These are phyloP conservation scores for Teratosphaeria pseudoeucalypti DNA, from an alignment of 2,329 filamentous ascomycete genomes.

Conservation along the genomic window DNA sequence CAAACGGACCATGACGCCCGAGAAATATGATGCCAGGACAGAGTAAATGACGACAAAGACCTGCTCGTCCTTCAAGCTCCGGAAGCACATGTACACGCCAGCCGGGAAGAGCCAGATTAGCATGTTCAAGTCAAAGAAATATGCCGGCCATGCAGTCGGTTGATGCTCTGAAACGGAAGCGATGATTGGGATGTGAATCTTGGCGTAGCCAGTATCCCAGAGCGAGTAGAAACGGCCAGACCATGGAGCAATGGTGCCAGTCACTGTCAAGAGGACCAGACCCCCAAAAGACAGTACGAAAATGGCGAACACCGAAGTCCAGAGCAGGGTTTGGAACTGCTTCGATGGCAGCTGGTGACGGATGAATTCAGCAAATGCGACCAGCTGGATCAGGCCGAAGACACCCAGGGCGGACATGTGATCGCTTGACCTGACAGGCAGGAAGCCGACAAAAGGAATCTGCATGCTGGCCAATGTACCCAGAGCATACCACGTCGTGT, in stretches of 20 bases:
- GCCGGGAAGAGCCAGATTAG: slow-evolving; percentile 99
- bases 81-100: slow-evolving; percentile 97
- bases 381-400: slow-evolving; percentile 88
- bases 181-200: slow-evolving; percentile 98
- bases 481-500: slow-evolving; percentile 95
- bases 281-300: slow-evolving; percentile 63
- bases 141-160: slow-evolving; percentile 95
- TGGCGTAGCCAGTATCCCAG: slow-evolving; percentile 97
- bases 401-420: slow-evolving; percentile 98
- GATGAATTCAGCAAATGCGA: slow-evolving; percentile 85
- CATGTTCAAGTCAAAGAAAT: slow-evolving; percentile 98
- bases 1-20: slow-evolving; percentile 96
- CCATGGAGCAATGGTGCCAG: slow-evolving; percentile 93
- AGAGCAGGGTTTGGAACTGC: slow-evolving; percentile 87
- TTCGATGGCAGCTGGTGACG: slow-evolving; percentile 79
- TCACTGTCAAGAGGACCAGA: slow-evolving; percentile 73
- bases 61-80: slow-evolving; percentile 85
- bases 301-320: slow-evolving; percentile 61
- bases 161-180: slow-evolving; percentile 99
- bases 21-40: slow-evolving; percentile 95
- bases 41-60: slow-evolving; percentile 96
- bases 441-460: slow-evolving; percentile 95
- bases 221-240: slow-evolving; percentile 97
- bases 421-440: slow-evolving; percentile 92
- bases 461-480: slow-evolving; percentile 98